Percentiles rank a stretch among this genome's conserved stretches.
Conservation (phyloP, 140 eudicot genomes). For the Oenanthe javanica region DNA sequence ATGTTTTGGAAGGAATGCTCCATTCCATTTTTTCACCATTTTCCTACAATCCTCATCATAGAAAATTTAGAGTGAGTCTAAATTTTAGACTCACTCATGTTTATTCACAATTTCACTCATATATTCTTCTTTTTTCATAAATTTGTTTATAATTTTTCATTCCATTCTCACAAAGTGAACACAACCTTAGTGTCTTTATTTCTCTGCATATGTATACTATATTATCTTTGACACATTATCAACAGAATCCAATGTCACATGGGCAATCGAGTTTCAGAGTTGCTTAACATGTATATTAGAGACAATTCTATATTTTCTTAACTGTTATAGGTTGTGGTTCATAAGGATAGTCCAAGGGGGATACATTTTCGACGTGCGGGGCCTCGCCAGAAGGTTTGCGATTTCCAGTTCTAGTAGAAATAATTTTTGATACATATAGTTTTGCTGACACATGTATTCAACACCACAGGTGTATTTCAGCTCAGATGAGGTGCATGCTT, state of each 20-base stretch:
- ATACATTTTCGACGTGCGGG: slow-evolving; percentile 71
- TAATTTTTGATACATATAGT: background rate
- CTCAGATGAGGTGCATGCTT: slow-evolving; percentile 61
- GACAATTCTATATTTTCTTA: background rate
- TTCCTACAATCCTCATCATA: too few species aligned
- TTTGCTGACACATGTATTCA: slow-evolving; percentile 20
- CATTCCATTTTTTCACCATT: too few species aligned
- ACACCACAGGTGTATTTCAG: slow-evolving; percentile 42
- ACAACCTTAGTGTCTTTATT: background rate
- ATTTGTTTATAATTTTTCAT: too few species aligned
- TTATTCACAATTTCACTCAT: too few species aligned
- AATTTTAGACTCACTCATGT: too few species aligned
- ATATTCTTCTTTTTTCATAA: too few species aligned
- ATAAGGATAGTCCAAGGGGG: slow-evolving; percentile 53
- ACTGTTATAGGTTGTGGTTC: slow-evolving; percentile 49
- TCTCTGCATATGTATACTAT: background rate
- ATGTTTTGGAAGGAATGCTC: too few species aligned
- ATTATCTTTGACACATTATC: background rate
- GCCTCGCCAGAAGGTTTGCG: slow-evolving; percentile 49
- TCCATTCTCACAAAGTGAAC: too few species aligned
- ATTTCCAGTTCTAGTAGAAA: background rate
- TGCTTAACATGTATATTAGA: background rate
- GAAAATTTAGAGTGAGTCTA: too few species aligned
- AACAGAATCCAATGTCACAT: background rate
- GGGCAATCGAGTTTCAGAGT: background rate